Base-by-base conservation (phyloP, 2,329 filamentous ascomycete species). In the Magnaporthiopsis incrustans region DNA sequence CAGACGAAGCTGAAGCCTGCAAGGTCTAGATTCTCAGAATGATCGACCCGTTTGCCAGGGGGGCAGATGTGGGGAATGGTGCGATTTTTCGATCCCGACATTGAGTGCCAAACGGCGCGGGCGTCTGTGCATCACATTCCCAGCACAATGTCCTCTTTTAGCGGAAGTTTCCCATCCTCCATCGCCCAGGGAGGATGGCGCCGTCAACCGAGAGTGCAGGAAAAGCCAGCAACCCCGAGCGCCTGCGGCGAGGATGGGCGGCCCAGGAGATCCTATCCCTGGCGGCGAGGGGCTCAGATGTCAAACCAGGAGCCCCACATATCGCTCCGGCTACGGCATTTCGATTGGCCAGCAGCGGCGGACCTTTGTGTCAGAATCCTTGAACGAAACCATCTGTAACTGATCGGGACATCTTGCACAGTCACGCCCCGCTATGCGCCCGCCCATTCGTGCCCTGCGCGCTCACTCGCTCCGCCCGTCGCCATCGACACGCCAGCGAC, bases 351-450 rank as follows among this genome's bases (percentile, higher is more conserved):
- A 12, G 53, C 50, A 2, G 50, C 25, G 4, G n/a, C 53, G 50
- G 35, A 25, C 30, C 35, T 27, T n/a, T 62, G 61, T 62, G 57
- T 62, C 61, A 62, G 61, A 35, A 57, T 30, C 61, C 32, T 33
- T 11, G 61, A 62, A 25, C 61, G 61, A 62, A 62, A 62, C 61
- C 27, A 62, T 15, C 61, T 62, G 61, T 62, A 53, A 62, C 61
- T 57, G 50, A 57, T 57, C 53, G 50, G 61, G n/a, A 57, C 53
- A 62, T 57, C 30, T 57, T 57, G 38, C 57, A 5, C 11, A 57
- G 61, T 62, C 61, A 53, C 22, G 33, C 44, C 11, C 14, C 27
- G n/a, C 60, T 26, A 56, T 33, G 60, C 61, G 26, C 33, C 12
- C 30, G 30, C 30, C 30, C 30, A 30, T 26, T 56, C 32, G 33